A percentile compares a stretch with the other conserved stretches of the same genome.
Conservation (phyloP, 2,329 filamentous ascomycete species). For the Mycosphaerelloides madeirae region DNA sequence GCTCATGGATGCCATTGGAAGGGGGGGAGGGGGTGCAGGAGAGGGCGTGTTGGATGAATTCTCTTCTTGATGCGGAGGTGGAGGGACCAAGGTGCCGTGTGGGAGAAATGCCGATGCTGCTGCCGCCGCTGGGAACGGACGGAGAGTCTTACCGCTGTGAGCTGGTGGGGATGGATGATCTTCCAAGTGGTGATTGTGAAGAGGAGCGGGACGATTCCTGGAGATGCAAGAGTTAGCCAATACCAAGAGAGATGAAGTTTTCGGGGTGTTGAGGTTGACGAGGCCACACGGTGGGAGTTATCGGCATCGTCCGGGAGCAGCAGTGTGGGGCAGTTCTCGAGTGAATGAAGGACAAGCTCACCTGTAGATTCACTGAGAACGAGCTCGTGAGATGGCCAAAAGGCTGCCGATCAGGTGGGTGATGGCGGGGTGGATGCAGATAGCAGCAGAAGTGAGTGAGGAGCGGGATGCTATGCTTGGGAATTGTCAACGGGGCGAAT, state of each 20-base stretch:
- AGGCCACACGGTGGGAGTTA: not conserved
- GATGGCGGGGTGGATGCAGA: conserved; percentile 23
- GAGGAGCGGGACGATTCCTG: conserved; percentile 11
- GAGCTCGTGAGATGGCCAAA: not conserved
- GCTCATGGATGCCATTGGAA: conserved; percentile 14
- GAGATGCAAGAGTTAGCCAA: conserved; percentile 8
- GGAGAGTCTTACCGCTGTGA: conserved; percentile 22
- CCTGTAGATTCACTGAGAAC: conserved; percentile 90
- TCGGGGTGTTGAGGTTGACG: not conserved
- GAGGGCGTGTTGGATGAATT: conserved; percentile 10
- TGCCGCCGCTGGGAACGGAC: conserved; percentile 8
- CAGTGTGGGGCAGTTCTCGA: conserved; percentile 3
- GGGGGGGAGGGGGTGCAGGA: no score
- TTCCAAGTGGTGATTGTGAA: conserved; percentile 18
- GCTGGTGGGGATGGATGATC: conserved; percentile 23
- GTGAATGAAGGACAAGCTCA: conserved; percentile 90
- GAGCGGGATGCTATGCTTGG: conserved; percentile 33
- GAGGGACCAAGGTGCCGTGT: conserved; percentile 10
- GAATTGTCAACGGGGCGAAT: conserved; percentile 29
- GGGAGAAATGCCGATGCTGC: conserved; percentile 4
- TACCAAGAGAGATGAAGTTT: conserved; percentile 6
- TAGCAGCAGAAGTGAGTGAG: conserved; percentile 30
- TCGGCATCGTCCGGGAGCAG: not conserved
- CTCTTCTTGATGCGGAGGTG: conserved; percentile 8
- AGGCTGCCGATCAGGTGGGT: conserved; percentile 13